Conservation (phyloP, 495 filamentous ascomycete genomes). For the Lasiosphaeria miniovina region DNA sequence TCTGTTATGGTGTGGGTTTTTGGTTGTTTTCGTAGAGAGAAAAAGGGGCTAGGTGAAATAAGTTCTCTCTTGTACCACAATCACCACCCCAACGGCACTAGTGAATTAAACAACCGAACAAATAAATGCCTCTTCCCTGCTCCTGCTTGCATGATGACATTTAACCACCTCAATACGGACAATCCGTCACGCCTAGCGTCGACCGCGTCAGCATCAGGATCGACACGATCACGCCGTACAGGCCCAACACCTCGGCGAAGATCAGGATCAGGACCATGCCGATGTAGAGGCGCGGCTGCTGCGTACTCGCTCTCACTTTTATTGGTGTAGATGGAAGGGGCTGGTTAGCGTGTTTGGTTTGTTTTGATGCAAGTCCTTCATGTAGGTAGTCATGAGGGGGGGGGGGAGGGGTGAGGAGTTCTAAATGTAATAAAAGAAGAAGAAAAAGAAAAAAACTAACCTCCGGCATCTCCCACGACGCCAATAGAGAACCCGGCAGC, state of each 20-base stretch:
- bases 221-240: constrained; percentile 47
- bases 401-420: not conserved
- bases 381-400: not conserved
- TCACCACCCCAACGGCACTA: too few relatives aligned
- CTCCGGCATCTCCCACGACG: constrained; percentile 81
- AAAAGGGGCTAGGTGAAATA: not conserved
- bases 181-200: constrained; percentile 32
- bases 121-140: too few relatives aligned
- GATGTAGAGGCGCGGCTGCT: constrained; percentile 83
- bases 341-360: too few relatives aligned
- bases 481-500: constrained; percentile 91
- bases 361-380: too few relatives aligned
- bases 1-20: not conserved
- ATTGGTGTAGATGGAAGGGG: not conserved
- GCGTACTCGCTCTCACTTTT: constrained; percentile 76
- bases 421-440: not conserved
- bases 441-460: constrained; percentile 18
- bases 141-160: too few relatives aligned
- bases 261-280: constrained; percentile 95
- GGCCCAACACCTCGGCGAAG: constrained; percentile 86
- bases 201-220: constrained; percentile 43
- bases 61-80: too few relatives aligned
- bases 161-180: constrained; percentile 23
- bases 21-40: not conserved
- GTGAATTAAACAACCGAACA: too few relatives aligned